A percentile compares a stretch with the other conserved stretches of the same genome.
Conservation (phyloP, 192 early-diverging fungal genomes). For the Coemansia sp. region DNA sequence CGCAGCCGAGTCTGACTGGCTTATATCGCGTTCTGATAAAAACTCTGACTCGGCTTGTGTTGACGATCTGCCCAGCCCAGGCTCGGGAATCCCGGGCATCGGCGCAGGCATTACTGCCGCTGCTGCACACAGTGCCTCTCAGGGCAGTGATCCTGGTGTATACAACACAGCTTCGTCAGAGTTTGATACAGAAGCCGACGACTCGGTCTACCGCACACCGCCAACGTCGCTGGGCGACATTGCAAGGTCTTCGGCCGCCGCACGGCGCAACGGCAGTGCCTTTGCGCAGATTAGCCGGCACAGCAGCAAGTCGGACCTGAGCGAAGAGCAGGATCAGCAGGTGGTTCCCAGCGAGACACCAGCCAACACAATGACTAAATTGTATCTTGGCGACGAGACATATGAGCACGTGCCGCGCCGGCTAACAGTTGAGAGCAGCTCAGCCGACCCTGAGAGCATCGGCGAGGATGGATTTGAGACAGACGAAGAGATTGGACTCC, state of each 20-base stretch:
- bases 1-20: constrained; percentile 37
- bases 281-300: constrained; percentile 9
- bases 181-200: constrained; percentile 46
- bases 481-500: constrained; percentile 47
- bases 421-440: constrained; percentile 43
- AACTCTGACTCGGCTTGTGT: constrained; percentile 3
- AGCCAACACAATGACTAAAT: constrained; percentile 39
- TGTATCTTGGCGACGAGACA: constrained; percentile 46
- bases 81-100: constrained; percentile 20
- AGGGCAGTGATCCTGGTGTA: constrained; percentile 31
- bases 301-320: constrained; percentile 5
- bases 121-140: constrained; percentile 4
- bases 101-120: constrained; percentile 1
- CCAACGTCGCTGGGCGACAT: constrained; percentile 48
- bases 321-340: constrained; percentile 3
- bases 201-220: constrained; percentile 53
- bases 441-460: constrained; percentile 45
- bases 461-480: constrained; percentile 35
- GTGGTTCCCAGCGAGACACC: constrained; percentile 38
- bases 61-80: constrained; percentile 29
- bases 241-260: constrained; percentile 13
- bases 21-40: constrained; percentile 27
- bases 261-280: constrained; percentile 7
- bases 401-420: constrained; percentile 44
- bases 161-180: constrained; percentile 40